phyloP scores from a whole-genome alignment of 305 asterid genomes.

The Rubia tinctorum region DNA sequence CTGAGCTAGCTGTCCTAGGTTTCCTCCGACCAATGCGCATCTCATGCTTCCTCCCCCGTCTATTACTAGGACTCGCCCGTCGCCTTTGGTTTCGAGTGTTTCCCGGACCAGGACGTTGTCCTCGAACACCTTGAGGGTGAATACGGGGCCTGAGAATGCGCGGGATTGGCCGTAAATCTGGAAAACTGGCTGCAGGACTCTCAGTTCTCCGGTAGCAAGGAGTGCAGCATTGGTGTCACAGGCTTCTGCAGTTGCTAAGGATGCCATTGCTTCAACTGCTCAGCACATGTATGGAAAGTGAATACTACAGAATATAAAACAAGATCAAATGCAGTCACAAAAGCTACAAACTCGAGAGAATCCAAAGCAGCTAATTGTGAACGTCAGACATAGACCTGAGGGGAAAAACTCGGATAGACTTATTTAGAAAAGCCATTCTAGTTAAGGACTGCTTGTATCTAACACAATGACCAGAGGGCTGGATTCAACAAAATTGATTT shows the following conservation, averaged over 20 bases:
- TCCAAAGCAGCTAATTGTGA: too few relatives aligned
- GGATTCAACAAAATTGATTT: too few relatives aligned
- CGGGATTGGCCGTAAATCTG: slow-evolving; percentile 68
- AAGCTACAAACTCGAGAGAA: not conserved
- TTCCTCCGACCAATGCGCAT: slow-evolving; percentile 90
- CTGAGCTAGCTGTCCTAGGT: slow-evolving; percentile 69
- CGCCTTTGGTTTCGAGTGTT: slow-evolving; percentile 69
- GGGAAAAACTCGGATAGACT: too few relatives aligned
- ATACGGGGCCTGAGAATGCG: slow-evolving; percentile 68
- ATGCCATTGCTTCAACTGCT: slow-evolving; percentile 57
- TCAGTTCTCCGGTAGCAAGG: slow-evolving; percentile 57
- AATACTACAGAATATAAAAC: not conserved
- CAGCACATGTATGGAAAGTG: not conserved
- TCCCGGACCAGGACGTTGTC: slow-evolving; percentile 79
- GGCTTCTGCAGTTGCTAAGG: slow-evolving; percentile 73
- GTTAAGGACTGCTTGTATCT: too few relatives aligned
- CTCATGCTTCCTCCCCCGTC: slow-evolving; percentile 93
- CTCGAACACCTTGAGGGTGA: slow-evolving; percentile 73
- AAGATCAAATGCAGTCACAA: not conserved
- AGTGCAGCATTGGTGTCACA: slow-evolving; percentile 69
- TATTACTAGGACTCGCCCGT: slow-evolving; percentile 73
- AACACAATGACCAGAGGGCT: too few relatives aligned
- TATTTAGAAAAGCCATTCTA: too few relatives aligned
- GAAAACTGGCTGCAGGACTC: slow-evolving; percentile 76
- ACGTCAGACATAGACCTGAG: too few relatives aligned